Conservation (phyloP, 495 filamentous ascomycete species). For the Ramalina peruviana region DNA sequence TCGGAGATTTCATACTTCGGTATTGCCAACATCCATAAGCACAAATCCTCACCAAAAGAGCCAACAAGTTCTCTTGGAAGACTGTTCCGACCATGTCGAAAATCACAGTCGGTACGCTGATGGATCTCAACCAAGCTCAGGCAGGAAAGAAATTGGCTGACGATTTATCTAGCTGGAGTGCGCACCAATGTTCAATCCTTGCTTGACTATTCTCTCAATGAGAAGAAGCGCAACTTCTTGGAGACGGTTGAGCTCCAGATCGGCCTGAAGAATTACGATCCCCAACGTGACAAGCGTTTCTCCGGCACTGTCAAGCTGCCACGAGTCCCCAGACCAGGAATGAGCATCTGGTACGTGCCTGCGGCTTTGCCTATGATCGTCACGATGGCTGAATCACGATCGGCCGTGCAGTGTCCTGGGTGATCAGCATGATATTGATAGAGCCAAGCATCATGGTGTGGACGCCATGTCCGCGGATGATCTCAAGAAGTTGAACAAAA, state of each 20-base stretch:
- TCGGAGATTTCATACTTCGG: background rate
- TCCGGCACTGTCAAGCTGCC: conserved; percentile 94
- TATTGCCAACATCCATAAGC: conserved; percentile 27
- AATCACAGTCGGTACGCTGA: conserved; percentile 67
- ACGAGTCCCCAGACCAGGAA: conserved; percentile 76
- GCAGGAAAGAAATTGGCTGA: conserved; percentile 7
- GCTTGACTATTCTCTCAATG: conserved; percentile 85
- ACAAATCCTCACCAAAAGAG: conserved; percentile 63
- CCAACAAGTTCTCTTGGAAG: conserved; percentile 38
- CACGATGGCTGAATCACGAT: conserved; percentile 7
- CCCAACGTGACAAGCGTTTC: conserved; percentile 99
- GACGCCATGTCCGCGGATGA: conserved; percentile 97
- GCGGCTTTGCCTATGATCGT: background rate
- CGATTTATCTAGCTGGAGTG: conserved; percentile 59
- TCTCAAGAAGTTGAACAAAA: conserved; percentile 99
- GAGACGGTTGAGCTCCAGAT: conserved; percentile 88
- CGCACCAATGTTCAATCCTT: conserved; percentile 82
- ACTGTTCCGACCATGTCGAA: conserved; percentile 62
- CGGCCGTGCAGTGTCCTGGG: conserved; percentile 58
- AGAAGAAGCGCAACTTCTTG: conserved; percentile 99
- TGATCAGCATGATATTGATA: conserved; percentile 99
- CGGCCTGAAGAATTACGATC: conserved; percentile 99
- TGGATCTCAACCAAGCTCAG: background rate
- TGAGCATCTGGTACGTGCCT: conserved; percentile 69
- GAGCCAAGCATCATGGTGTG: conserved; percentile 93